Evolutionary conservation across 352 stramenopile species (phyloP).

Genomic region (Phytophthora tentaculata): DNA sequence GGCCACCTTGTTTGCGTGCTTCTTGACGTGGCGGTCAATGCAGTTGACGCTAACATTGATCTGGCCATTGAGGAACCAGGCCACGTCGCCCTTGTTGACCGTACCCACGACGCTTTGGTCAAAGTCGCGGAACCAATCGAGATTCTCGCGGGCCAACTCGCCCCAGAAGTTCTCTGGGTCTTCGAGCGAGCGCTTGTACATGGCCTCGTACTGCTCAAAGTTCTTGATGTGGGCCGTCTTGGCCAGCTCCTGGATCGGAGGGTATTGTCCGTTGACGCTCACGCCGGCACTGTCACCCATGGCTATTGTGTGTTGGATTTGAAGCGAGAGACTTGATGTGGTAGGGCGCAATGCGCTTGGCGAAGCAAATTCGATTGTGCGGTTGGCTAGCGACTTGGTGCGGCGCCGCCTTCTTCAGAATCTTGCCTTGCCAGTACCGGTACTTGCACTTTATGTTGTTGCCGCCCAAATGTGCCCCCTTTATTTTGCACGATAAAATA

Average conservation of each 20-base stretch:
- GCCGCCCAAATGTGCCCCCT: background rate
- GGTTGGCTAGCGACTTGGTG: background rate
- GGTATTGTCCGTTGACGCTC: conserved; percentile 35
- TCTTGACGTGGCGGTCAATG: conserved; percentile 94
- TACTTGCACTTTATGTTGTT: background rate
- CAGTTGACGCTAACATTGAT: conserved; percentile 96
- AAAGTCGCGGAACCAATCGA: conserved; percentile 96
- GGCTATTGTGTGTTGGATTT: background rate
- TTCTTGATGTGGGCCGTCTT: conserved; percentile 75
- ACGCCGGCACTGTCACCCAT: conserved; percentile 41
- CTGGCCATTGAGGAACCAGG: conserved; percentile 95
- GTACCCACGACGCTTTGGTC: conserved; percentile 85
- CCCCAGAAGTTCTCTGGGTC: conserved; percentile 94
- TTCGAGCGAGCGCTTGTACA: conserved; percentile 90
- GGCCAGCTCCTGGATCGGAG: conserved; percentile 40
- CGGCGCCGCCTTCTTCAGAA: conserved; percentile 17
- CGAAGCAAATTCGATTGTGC: conserved; percentile 30
- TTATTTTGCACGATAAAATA: background rate
- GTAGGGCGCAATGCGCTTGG: conserved; percentile 7
- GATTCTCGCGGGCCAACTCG: conserved; percentile 83
- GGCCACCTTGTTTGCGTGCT: conserved; percentile 85
- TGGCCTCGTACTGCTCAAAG: conserved; percentile 77
- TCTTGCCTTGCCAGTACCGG: conserved; percentile 4
- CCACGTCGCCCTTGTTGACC: conserved; percentile 92
- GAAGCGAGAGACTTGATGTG: background rate